Base-by-base conservation (phyloP, 164 flowering plant genomes). In the Malania oleifera region DNA sequence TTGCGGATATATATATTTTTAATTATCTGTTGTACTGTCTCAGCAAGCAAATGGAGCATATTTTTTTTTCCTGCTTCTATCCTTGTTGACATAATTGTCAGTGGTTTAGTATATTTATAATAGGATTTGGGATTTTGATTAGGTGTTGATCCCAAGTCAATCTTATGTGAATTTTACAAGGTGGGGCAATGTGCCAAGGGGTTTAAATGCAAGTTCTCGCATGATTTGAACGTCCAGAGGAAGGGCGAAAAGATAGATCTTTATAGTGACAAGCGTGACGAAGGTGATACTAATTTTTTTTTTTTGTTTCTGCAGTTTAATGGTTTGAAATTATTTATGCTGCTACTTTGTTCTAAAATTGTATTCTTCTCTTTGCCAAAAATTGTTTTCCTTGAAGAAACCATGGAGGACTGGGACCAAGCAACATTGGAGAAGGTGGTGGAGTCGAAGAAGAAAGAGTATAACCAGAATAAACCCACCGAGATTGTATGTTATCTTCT, bases 101-200 rank as follows among this genome's bases (percentile, higher is more conserved):
- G 0, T 48, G 20, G 35, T 34, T n/a, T 44, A 27, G 37, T 10
- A 24, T 41, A n/a, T 46, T 19, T 46, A 15, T 57, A 23, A 20
- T 41, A 25, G 43, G n/a, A 23, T 23, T 54, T 70, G 55, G 51
- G n/a, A 24, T 37, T 57, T 46, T 64, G 67, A 14, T 39, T 82
- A 87, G 97, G 99, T 73, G 97, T 90, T 70, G 99, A 93, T 86
- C 99, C 97, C 47, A 93, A 93, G 80, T 90, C 99, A 15, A 86
- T 93, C 60, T 40, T 93, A 9, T 93, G 99, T 43, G 99, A 91
- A 64, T 87, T 86, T 67, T 93, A 61, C 65, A 93, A 93, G 70
- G 97, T 57, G 26, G 97, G 99, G 60, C 99, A 93, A 73, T 93
- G 99, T 67, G 61, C 81, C 0, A 93, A 91, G 72, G 99, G 99